Conservation (phyloP, 2,329 filamentous ascomycete species). For the Aschersonia sp. region DNA sequence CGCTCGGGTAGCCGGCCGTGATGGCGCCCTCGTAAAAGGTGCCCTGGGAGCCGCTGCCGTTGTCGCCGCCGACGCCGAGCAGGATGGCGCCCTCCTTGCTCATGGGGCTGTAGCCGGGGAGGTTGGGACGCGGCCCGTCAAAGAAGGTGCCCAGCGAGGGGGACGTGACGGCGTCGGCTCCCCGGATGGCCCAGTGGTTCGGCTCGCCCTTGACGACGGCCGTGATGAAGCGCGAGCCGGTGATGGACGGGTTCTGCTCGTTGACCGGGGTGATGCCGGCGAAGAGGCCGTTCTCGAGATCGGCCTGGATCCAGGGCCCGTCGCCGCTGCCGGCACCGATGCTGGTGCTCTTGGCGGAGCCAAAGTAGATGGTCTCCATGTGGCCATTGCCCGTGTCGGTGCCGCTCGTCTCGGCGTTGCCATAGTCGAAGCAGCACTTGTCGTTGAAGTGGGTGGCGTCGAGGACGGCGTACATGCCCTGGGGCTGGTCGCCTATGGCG, state of each 20-base stretch:
- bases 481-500: constrained; percentile 36
- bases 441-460: constrained; percentile 46
- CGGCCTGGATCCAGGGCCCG: constrained; percentile 55
- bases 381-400: constrained; percentile 44
- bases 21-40: constrained; percentile 54
- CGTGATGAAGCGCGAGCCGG: constrained; percentile 37
- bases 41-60: constrained; percentile 42
- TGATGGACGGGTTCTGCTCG: constrained; percentile 33
- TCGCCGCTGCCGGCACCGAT: constrained; percentile 43
- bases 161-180: constrained; percentile 30
- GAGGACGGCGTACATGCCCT: constrained; percentile 46
- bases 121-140: constrained; percentile 35
- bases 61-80: constrained; percentile 58
- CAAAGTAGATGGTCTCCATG: constrained; percentile 57
- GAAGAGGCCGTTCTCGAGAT: constrained; percentile 53
- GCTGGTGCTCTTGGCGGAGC: constrained; percentile 22
- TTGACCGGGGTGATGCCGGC: constrained; percentile 37
- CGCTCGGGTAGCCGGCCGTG: constrained; percentile 45
- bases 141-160: constrained; percentile 42
- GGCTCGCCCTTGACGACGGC: constrained; percentile 39
- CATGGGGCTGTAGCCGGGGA: constrained; percentile 39
- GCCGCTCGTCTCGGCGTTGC: constrained; percentile 38
- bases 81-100: constrained; percentile 50
- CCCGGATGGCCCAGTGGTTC: constrained; percentile 44
- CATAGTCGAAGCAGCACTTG: constrained; percentile 42